Base-by-base conservation (phyloP, 208 protist species). In the Lotmaria passim region DNA sequence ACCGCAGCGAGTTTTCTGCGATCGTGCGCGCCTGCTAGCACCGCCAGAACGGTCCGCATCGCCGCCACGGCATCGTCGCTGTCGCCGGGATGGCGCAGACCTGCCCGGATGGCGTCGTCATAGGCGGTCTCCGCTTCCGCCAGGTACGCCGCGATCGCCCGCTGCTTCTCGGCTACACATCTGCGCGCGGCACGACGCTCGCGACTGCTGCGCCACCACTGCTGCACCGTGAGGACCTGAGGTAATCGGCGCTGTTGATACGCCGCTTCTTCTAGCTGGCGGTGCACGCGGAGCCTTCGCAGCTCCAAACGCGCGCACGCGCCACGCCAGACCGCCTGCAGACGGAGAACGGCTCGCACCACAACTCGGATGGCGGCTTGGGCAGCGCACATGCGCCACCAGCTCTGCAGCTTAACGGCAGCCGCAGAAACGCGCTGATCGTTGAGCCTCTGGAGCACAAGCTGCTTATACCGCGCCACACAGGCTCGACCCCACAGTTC, bases 21-120 rank as follows among this genome's bases (percentile, higher is more conserved):
- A 31, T 66, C 71, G 24, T 55, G 74, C 5, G 81, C 84, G 7
- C 81, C 90, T 14, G 77, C 76, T 28, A 95, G 73, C 15, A 90
- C 81, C 2, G 76, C 71, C 21, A 90, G n/a, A 2, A 92, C 63
- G 28, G 61, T 74, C 19, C 74, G 44, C 67, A 75, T 61, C 8
- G 59, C 51, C 44, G 55, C 60, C 5, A 78, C 68, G 7, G 79
- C 55, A 23, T 75, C 50, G 17, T 79, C 67, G 21, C 23, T 17
- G 21, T 30, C 17, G 17, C 24, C 24, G 31, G 69, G 41, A 11
- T 65, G 28, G 30, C 53, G 60, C 17, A 69, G 19, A 15, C 51
- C 30, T 41, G 34, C 51, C 11, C 55, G 34, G 69, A 82, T 73
- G 14, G 59, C 66, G 8, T 21, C 53, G 11, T 82, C 67, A 62